Evolutionary conservation across 805 yeast species (phyloP).

Genomic region (Pichia cephalocereana): DNA sequence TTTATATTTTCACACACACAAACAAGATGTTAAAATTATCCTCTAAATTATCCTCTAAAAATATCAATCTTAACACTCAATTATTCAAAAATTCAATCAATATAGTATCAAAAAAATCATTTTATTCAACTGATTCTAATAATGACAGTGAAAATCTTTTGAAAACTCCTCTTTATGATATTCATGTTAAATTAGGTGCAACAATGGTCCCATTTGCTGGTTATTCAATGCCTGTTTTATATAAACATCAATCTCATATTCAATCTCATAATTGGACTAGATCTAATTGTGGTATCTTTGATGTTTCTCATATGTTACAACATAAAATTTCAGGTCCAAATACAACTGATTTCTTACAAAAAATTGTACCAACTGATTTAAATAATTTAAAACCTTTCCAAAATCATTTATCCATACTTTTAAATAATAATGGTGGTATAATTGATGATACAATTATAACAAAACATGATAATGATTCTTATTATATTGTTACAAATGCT

Average conservation of each 20-base stretch:
- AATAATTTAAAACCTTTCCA: slow-evolving; percentile 42
- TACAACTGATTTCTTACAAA: slow-evolving; percentile 60
- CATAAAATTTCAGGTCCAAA: slow-evolving; percentile 67
- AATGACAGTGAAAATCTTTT: slow-evolving; percentile 19
- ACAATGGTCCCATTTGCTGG: slow-evolving; percentile 96
- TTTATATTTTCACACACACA: too few species aligned
- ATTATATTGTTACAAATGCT: slow-evolving; percentile 91
- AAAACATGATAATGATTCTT: slow-evolving; percentile 62
- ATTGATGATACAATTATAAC: slow-evolving; percentile 91
- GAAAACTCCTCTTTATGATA: slow-evolving; percentile 72
- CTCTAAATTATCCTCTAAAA: too few species aligned
- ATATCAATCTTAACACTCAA: too few species aligned
- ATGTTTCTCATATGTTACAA: slow-evolving; percentile 96
- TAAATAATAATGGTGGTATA: slow-evolving; percentile 69
- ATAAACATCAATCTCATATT: slow-evolving; percentile 75
- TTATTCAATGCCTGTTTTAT: slow-evolving; percentile 89
- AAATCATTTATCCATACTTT: slow-evolving; percentile 69
- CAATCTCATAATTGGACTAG: slow-evolving; percentile 96
- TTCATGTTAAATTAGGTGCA: slow-evolving; percentile 72
- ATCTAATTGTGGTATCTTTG: slow-evolving; percentile 79
- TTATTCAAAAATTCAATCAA: too few species aligned
- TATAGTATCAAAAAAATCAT: neutral
- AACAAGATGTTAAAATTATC: too few species aligned
- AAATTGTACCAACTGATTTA: slow-evolving; percentile 83
- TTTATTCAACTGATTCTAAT: slow-evolving; percentile 24